These are phyloP conservation scores for Ambrosia trifida DNA, from an alignment of 129 eudicot species.

Conservation along the genomic window DNA sequence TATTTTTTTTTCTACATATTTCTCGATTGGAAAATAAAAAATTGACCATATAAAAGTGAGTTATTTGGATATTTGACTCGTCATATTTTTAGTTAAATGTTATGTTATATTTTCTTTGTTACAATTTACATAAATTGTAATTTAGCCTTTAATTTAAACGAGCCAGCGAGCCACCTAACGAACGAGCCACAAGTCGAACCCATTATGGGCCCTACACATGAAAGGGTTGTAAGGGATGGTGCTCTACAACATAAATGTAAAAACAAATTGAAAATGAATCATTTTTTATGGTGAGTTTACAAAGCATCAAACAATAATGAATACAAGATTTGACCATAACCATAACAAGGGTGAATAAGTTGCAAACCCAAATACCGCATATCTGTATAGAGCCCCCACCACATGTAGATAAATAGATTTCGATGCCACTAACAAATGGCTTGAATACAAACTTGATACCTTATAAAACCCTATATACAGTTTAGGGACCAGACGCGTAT, in stretches of 20 bases:
- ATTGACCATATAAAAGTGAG: too few species aligned
- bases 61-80: too few species aligned
- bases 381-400: slow-evolving; percentile 7
- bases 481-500: slow-evolving; percentile 61
- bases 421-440: slow-evolving; percentile 11
- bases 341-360: slow-evolving; percentile 13
- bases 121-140: too few species aligned
- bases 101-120: too few species aligned
- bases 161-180: too few species aligned
- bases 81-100: too few species aligned
- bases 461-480: not conserved
- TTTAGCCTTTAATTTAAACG: too few species aligned
- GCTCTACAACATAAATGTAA: not conserved
- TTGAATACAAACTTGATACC: not conserved
- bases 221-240: too few species aligned
- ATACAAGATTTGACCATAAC: slow-evolving; percentile 27
- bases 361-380: slow-evolving; percentile 11
- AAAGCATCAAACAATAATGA: slow-evolving; percentile 36
- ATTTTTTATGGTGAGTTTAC: slow-evolving; percentile 15
- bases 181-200: too few species aligned
- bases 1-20: too few species aligned
- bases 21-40: too few species aligned
- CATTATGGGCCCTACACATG: too few species aligned
- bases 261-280: slow-evolving; percentile 18
- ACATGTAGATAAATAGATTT: slow-evolving; percentile 5